Evolutionary conservation across 345 rosid species (phyloP), one percentile per base, ranked within the genome.

Genomic region (Clarkia xantiana): DNA sequence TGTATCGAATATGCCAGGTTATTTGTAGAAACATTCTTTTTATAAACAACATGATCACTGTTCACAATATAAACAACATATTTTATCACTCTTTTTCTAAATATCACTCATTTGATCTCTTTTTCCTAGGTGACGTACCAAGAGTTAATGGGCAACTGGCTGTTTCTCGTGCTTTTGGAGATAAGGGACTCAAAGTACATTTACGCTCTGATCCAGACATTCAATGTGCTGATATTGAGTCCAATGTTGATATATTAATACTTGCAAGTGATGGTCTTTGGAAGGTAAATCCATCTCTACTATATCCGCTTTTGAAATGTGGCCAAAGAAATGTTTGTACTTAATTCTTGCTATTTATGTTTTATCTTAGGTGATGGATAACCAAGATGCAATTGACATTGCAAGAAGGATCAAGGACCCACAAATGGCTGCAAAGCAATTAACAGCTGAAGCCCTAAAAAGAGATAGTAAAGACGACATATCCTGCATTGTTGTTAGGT

Each of bases 1-100:
- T 55, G 86, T 76, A 49, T 76, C 86, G 4, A 80, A 80, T 62
- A 70, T 80, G 87, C 87, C 87, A 67, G 83, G 87, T 80, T 42
- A 2, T 22, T 22, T 22, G 3, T 22, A 5, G 5, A 22, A 22
- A 22, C 5, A 22, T 22, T 22, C 5, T 2, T 5, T 22, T 22
- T n/a, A n/a, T n/a, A n/a, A n/a, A n/a, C n/a, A n/a, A n/a, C n/a
- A n/a, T n/a, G n/a, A n/a, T n/a, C n/a, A n/a, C n/a, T n/a, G n/a
- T n/a, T n/a, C n/a, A n/a, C n/a, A n/a, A n/a, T n/a, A n/a, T n/a
- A n/a, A n/a, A n/a, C n/a, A n/a, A n/a, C n/a, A n/a, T n/a, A n/a
- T n/a, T n/a, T n/a, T n/a, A n/a, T n/a, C n/a, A n/a, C n/a, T n/a
- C n/a, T n/a, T n/a, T n/a, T n/a, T n/a, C n/a, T n/a, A n/a, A n/a